Evolutionary conservation across 768 basidiomycete species (phyloP).

Genomic region (Lactarius hatsudake): DNA sequence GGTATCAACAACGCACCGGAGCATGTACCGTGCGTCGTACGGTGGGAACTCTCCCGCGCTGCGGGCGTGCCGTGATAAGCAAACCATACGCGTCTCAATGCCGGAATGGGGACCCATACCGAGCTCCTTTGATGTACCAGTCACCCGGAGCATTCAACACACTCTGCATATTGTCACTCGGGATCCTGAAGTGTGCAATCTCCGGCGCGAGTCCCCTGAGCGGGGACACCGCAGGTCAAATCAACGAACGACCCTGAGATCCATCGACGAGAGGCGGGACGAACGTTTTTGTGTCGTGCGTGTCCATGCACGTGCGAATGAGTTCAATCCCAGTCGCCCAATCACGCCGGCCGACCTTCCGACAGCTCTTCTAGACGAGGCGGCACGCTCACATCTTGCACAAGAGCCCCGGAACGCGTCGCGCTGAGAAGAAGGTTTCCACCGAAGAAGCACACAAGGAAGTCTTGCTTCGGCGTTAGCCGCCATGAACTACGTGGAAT

Average conservation of each 20-base stretch:
- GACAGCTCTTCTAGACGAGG: constrained; percentile 64
- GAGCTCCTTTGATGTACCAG: constrained; percentile 90
- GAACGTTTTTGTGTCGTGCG: constrained; percentile 80
- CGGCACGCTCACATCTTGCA: constrained; percentile 59
- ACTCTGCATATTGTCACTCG: constrained; percentile 51
- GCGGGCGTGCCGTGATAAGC: not conserved
- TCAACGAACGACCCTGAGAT: not conserved
- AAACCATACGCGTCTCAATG: not conserved
- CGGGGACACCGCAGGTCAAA: not conserved
- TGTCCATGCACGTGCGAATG: constrained; percentile 83
- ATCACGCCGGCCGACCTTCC: constrained; percentile 61
- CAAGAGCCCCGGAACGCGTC: constrained; percentile 57
- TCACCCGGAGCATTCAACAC: constrained; percentile 51
- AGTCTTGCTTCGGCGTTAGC: constrained; percentile 86
- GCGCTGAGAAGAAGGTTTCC: constrained; percentile 91
- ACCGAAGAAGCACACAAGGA: constrained; percentile 92
- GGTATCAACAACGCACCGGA: constrained; percentile 50
- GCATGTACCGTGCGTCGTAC: constrained; percentile 90
- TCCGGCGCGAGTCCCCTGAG: constrained; percentile 81
- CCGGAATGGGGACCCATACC: constrained; percentile 40
- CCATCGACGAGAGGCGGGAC: constrained; percentile 31
- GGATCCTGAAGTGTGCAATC: constrained; percentile 80
- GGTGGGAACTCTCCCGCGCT: constrained; percentile 36
- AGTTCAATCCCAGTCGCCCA: constrained; percentile 81
- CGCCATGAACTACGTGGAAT: constrained; percentile 57